Base-by-base conservation (phyloP, 1,284 basidiomycete genomes). In the Leccinum holopus region DNA sequence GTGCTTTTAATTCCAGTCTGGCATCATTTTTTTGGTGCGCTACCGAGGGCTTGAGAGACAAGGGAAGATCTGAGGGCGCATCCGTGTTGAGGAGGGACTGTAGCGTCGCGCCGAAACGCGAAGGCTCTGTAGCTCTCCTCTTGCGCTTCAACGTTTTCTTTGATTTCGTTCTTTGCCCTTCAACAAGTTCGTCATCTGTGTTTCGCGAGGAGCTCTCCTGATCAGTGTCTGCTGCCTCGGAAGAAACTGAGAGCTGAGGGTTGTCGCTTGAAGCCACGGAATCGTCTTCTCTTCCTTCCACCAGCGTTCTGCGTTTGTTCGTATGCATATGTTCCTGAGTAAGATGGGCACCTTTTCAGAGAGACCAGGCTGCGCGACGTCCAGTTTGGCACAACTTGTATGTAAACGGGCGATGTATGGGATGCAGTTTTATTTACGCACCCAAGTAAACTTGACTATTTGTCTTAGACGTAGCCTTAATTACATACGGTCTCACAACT, bases 111-210 rank as follows among this genome's bases (percentile, higher is more conserved):
- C 90, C 91, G 69, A 93, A 93, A 56, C 83, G 84, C 33, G 84
- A 82, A n/a, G 87, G 80, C 61, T 84, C 85, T 9, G 90, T 90
- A 32, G 91, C 91, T 58, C 91, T 81, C 53, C 88, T 82, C 80
- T 92, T 93, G 66, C 91, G 84, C 75, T 93, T 93, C 62, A 83
- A 76, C 0, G 91, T 93, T 73, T 92, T 88, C 63, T 83, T 86
- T 11, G 90, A 92, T 73, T 92, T 92, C 68, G 76, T 70, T 52
- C 75, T 75, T 67, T 82, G 83, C 52, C 82, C 73, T 11, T 75
- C 77, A 18, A 80, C 79, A 57, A 90, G 85, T 69, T 90, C 87
- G 66, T 87, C 86, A 14, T 85, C 86, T 16, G 86, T 87, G 69
- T 87, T 80, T 32, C 67, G 62, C n/a, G 68, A 70, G 11, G 11